These are phyloP conservation scores for Suhomyces xylopsoci DNA, from an alignment of 805 yeast species.

Conservation along the genomic window DNA sequence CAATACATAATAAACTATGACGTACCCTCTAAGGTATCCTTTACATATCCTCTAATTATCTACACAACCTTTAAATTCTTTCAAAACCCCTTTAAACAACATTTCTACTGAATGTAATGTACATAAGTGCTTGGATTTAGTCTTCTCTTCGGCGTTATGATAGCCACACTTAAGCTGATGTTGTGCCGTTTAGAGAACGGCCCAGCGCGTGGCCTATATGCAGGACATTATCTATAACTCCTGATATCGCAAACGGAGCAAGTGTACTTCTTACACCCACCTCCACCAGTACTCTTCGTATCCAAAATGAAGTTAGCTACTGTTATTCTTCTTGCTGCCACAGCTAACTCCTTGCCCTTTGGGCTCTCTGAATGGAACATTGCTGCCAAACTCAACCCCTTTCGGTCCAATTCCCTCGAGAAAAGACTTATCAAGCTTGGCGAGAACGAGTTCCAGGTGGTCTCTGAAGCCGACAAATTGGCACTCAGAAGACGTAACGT, in stretches of 20 bases:
- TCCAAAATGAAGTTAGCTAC: neutral
- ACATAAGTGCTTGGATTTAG: too few species aligned
- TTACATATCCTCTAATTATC: neutral
- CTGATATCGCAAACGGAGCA: neutral
- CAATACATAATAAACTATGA: neutral
- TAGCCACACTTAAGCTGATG: neutral
- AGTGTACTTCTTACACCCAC: neutral
- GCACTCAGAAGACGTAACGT: slow-evolving; percentile 40
- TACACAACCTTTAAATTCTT: too few species aligned
- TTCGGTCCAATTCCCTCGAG: neutral
- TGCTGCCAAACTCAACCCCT: neutral
- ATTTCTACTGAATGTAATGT: too few species aligned
- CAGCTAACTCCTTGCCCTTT: slow-evolving; percentile 1
- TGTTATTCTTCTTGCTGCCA: neutral
- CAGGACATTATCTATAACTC: neutral
- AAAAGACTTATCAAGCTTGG: slow-evolving; percentile 34
- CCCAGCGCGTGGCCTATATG: neutral
- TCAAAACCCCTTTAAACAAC: too few species aligned
- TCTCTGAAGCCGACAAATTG: slow-evolving; percentile 37
- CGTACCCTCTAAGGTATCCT: neutral
- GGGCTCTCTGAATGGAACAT: neutral
- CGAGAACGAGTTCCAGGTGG: slow-evolving; percentile 27
- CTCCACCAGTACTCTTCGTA: neutral
- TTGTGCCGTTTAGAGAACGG: neutral
- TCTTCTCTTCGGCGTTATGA: too few species aligned